A percentile compares a stretch with the other conserved stretches of the same genome.
Conservation (phyloP, 2,329 filamentous ascomycete genomes). For the Xylariaceae sp. region DNA sequence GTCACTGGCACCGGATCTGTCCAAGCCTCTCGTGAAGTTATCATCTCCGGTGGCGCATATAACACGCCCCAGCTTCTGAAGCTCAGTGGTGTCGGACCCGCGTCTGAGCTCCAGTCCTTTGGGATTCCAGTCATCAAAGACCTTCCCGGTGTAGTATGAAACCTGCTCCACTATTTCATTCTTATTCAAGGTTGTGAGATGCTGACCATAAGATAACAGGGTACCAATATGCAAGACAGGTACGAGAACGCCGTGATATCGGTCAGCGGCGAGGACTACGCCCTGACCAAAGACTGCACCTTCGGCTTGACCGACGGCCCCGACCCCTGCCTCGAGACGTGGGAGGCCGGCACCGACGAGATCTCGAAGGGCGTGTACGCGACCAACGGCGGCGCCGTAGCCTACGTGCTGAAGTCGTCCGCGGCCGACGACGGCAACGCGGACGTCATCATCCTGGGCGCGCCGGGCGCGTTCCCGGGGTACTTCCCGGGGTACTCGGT, state of each 20-base stretch:
- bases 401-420: conserved; percentile 44
- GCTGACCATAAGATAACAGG: conserved; percentile 39
- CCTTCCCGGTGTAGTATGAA: conserved; percentile 67
- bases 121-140: conserved; percentile 60
- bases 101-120: conserved; percentile 46
- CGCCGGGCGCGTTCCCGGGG: conserved; percentile 10
- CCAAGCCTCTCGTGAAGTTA: conserved; percentile 51
- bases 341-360: conserved; percentile 31
- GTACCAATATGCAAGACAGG: conserved; percentile 24
- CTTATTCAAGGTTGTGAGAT: conserved; percentile 47
- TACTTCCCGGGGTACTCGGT: conserved; percentile 31
- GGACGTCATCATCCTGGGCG: conserved; percentile 28
- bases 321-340: conserved; percentile 46
- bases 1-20: conserved; percentile 35
- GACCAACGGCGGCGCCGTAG: conserved; percentile 55
- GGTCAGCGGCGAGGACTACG: conserved; percentile 40
- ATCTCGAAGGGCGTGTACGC: conserved; percentile 35
- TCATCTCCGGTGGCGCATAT: conserved; percentile 54
- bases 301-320: conserved; percentile 33
- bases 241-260: conserved; percentile 19
- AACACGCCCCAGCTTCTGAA: conserved; percentile 55
- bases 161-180: conserved; percentile 62
- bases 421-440: conserved; percentile 33
- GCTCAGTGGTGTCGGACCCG: conserved; percentile 52
- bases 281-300: conserved; percentile 38